Base-by-base conservation (phyloP, 441 rosid genomes). In the Corymbia calophylla region DNA sequence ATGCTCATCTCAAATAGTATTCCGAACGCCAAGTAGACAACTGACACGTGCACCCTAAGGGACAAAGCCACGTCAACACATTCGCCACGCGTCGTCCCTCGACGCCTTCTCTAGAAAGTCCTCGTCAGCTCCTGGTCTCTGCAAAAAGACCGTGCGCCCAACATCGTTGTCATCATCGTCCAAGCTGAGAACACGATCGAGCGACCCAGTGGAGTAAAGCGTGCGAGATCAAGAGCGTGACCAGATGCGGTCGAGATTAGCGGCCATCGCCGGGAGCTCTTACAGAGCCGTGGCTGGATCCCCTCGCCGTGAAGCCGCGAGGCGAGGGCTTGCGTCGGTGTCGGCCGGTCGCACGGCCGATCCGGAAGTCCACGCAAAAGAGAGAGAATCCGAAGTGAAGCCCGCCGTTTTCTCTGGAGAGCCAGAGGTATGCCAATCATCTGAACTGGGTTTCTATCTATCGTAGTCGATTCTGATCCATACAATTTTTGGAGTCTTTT, bases 161-260 rank as follows among this genome's bases (percentile, higher is more conserved):
- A 51, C 84, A 44, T 23, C 51, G 8, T 77, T 23, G 39, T 8
- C 77, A 23, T 73, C 84, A 44, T 70, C 81, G 0, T 12, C n/a
- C 5, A 29, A 77, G 3, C 51, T 23, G 51, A 55, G 35, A 53
- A 35, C 86, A 93, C 87, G 90, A 92, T 90, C 10, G 31, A 48
- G 35, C 14, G 73, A 27, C 82, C n/a, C 35, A 6, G 44, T 13
- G 64, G 32, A 70, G 17, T 8, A 9, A 7, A 49, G 48, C 12
- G n/a, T 0, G 64, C 31, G 86, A 68, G 54, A 55, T 70, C 86
- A 19, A 25, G 31, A 31, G 35, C 6, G 39, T 29, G 32, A 27
- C 51, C 54, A 53, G 21, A 88, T 88, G 94, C 97, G 91, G 82
- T 95, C 94, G 31, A 92, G 94, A 86, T 23, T 95, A 58, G 94